Evolutionary conservation across 1,139 yeast genomes (phyloP).

Genomic region (Ogataea hybrid): DNA sequence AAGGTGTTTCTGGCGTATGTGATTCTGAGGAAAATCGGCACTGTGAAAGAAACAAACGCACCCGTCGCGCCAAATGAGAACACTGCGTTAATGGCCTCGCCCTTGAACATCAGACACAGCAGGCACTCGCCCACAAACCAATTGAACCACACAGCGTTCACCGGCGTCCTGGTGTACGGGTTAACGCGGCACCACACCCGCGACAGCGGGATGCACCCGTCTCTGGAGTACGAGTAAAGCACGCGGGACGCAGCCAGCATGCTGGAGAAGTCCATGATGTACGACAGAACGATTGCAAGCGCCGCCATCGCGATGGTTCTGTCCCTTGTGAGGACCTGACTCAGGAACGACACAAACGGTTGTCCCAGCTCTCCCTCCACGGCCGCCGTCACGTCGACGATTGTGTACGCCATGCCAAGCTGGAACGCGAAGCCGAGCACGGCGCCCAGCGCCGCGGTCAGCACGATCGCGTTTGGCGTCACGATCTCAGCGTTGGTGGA

Average conservation of each 20-base stretch:
- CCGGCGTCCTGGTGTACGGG: conserved; percentile 56
- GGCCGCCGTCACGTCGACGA: conserved; percentile 51
- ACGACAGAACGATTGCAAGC: conserved; percentile 57
- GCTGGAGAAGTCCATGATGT: conserved; percentile 68
- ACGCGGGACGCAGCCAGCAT: conserved; percentile 71
- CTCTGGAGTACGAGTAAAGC: conserved; percentile 67
- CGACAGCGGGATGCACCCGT: conserved; percentile 64
- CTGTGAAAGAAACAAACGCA: conserved; percentile 64
- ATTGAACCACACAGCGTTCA: conserved; percentile 67
- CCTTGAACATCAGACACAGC: conserved; percentile 63
- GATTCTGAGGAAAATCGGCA: conserved; percentile 62
- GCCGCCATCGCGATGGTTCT: conserved; percentile 54
- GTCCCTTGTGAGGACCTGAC: conserved; percentile 47
- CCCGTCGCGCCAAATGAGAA: conserved; percentile 77
- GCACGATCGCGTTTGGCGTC: conserved; percentile 64
- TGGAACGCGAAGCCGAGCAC: conserved; percentile 59
- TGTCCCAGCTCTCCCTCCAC: conserved; percentile 58
- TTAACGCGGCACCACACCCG: conserved; percentile 52
- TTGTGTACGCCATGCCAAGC: conserved; percentile 64
- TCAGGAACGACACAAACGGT: conserved; percentile 58
- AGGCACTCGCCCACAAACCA: conserved; percentile 56
- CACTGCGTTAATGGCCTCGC: conserved; percentile 66
- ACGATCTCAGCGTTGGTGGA: conserved; percentile 56
- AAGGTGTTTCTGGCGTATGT: conserved; percentile 54
- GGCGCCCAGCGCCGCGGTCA: conserved; percentile 62